Percentiles rank a stretch among this genome's conserved stretches.
Evolutionary conservation across 371 early-diverging fungal species (phyloP).

Genomic region (Amoeboaphelidium protococcarum): DNA sequence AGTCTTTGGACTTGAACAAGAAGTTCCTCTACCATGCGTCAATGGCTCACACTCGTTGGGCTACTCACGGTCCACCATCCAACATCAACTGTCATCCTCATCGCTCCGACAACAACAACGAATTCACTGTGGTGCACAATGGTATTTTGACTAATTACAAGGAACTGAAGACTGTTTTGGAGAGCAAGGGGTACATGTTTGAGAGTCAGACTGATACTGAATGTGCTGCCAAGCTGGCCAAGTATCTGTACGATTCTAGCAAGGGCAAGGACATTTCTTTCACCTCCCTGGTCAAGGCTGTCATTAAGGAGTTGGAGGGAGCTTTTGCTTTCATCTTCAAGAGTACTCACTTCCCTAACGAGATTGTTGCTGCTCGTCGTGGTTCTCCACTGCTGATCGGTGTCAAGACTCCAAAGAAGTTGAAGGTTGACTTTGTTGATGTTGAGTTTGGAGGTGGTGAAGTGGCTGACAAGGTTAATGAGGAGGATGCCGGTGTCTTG

Average conservation of each 20-base stretch:
- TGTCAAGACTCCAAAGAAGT: constrained; percentile 87
- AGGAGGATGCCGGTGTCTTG: constrained; percentile 11
- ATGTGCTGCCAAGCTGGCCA: constrained; percentile 85
- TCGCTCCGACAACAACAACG: constrained; percentile 58
- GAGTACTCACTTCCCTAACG: constrained; percentile 69
- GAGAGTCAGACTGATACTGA: constrained; percentile 98
- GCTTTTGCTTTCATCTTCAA: constrained; percentile 96
- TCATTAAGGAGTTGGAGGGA: constrained; percentile 41
- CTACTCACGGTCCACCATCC: constrained; percentile 94
- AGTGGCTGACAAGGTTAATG: constrained; percentile 8
- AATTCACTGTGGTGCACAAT: constrained; percentile 91
- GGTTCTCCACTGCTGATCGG: constrained; percentile 95
- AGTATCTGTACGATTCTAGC: constrained; percentile 75
- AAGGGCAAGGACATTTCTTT: constrained; percentile 12
- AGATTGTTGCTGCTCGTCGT: constrained; percentile 87
- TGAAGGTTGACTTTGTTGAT: constrained; percentile 78
- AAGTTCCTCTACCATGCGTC: constrained; percentile 56
- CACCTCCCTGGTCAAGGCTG: constrained; percentile 60
- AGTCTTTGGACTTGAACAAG: constrained; percentile 24
- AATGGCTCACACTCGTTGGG: constrained; percentile 99
- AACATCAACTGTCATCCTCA: constrained; percentile 93
- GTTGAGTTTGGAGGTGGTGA: constrained; percentile 30
- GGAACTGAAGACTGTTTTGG: constrained; percentile 77
- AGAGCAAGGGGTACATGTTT: constrained; percentile 87
- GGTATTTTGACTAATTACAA: constrained; percentile 98